Base-by-base conservation (phyloP, 805 yeast species). In the Candida berthetii region DNA sequence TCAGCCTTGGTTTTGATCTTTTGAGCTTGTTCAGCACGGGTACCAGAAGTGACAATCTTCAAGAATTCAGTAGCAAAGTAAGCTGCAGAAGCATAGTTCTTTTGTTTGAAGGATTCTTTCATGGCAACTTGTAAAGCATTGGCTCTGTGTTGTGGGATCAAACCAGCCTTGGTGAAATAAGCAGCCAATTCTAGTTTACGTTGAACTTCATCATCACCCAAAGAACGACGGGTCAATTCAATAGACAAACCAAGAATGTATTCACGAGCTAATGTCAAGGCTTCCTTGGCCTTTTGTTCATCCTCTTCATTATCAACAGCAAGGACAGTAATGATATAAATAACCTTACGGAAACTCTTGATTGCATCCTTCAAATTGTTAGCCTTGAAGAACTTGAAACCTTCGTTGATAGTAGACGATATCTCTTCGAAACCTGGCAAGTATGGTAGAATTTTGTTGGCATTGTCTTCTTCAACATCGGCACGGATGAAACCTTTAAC, bases 141-240 rank as follows among this genome's bases (percentile, higher is more conserved):
- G 41, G 83, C 78, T 45, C 84, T 78, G 64, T 93, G 99, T 7
- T 84, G 82, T 29, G 85, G 81, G 48, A 84, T 87, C 52, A 93
- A 74, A 49, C 84, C 77, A 22, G 90, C 82, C 58, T 78, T 81
- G 13, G 99, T 88, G 71, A 93, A 95, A 65, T 91, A 91, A 1
- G 98, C 95, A 6, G 99, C 98, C 50, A 93, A 70, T 64, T 93
- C 98, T 57, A 93, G 72, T 62, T 88, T 90, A 48, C 98, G 84
- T 63, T 88, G 84, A 42, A 84, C 70, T 46, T 82, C 81, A 25
- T 74, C 74, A 10, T 81, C 71, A 27, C 84, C 86, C 44, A 95
- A 65, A 10, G 84, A 60, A 65, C 98, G 88, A 65, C 99, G 90
- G 42, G 76, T 76, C 48, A 91, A 72, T 64, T 93, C 99, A 48